Evolutionary conservation across 257 asterid genomes (phyloP), one percentile per base, ranked within the genome.

Genomic region (Primulina eburnea): DNA sequence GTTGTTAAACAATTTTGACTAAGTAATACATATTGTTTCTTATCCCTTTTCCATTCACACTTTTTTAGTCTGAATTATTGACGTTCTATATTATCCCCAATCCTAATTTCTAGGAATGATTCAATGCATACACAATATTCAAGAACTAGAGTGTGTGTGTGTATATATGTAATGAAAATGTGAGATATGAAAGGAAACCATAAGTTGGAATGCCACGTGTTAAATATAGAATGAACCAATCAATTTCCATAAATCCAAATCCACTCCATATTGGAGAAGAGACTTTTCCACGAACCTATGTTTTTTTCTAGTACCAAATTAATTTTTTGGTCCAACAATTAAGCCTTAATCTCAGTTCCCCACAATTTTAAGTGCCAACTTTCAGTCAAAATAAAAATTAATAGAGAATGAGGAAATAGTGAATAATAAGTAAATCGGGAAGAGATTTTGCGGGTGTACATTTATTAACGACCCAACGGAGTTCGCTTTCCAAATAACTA

Each of bases 171-270:
- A 0, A 0, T 21, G 26, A 24, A 24, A 24, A 24, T 24, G 26
- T 24, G 26, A 24, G 26, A 24, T 24, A 24, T 24, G 26, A 24
- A 24, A 24, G 26, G 26, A 24, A 24, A 24, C 1, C 1, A 72
- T 11, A 33, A 50, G 8, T 24, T 61, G 18, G 75, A 70, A 67
- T 50, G 85, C 86, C 93, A 86, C 90, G 90, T 90, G 84, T 80
- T 24, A 50, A 6, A 14, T 5, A 53, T 55, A 24, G 57, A 83
- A 74, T 77, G 82, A 83, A 72, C 89, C 86, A 74, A 79, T 74
- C 73, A 50, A 32, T 21, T 17, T 61, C 67, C 75, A 30, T 83
- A 71, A 64, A 58, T 34, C 62, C 64, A 12, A 5, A 16, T 16
- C 57, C 57, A 50, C 57, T 50, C 8, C 57, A 50, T 50, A 50